Evolutionary conservation across 352 stramenopile genomes (phyloP), one percentile per base, ranked within the genome.

Genomic region (Blastocystis sp.): DNA sequence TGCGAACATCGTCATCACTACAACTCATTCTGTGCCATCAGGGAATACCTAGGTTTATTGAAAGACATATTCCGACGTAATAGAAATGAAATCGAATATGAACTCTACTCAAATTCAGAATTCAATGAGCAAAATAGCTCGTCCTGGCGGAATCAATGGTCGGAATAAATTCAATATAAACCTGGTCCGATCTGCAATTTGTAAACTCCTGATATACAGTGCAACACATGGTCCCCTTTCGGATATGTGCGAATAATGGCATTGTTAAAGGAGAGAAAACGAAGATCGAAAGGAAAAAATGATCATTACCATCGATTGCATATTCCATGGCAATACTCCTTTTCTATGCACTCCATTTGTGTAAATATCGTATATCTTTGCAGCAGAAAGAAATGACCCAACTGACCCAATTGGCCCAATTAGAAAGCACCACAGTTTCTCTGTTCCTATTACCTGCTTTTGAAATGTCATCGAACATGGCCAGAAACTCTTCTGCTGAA

Each of bases 1-100:
- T 98, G 93, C 99, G 97, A 93, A 99, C 98, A 93, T 99, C 97
- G 92, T 99, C 96, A 93, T 99, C 97, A 80, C 90, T 87, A 68
- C 20, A 37, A 1, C 20, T 50, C 34, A 90, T 45, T n/a, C 54
- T 45, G 45, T 54, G 55, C 29, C 20, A 77, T 53, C 7, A 79
- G 15, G 37, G 5, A 75, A 11, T 87, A 73, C 56, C 43, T 76
- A 13, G 76, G 56, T 53, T 87, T 73, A 43, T 87, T 76, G 47
- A 73, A 76, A 11, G 56, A 39, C 56, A 76, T 87, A 45, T 87
- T 53, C 11, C 13, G 41, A 39, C 34, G 15, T 26, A 47, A 23
- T 34, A 63, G 34, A 34, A 73, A 73, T 39, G 20, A 62, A 73
- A 62, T 54, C 6, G 56, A 68, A 43, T 68, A 7, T 68, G 50